Conservation (phyloP, 163 green algal genomes). For the Volvox carteri region DNA sequence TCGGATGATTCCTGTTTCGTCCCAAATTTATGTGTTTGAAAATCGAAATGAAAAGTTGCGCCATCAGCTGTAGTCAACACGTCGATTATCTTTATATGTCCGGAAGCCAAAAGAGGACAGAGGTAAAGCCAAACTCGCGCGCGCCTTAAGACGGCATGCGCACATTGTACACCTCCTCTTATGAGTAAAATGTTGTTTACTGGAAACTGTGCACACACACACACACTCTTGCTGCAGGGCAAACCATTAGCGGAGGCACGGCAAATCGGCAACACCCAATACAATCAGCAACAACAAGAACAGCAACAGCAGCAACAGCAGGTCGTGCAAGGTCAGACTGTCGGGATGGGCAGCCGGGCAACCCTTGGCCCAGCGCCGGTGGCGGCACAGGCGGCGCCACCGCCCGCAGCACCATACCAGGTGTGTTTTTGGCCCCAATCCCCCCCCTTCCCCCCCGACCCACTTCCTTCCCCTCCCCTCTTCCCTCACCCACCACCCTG, state of each 20-base stretch:
- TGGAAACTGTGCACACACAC: too few species aligned
- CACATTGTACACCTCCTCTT: too few species aligned
- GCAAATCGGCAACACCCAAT: not conserved
- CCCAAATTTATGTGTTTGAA: too few species aligned
- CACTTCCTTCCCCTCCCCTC: not conserved
- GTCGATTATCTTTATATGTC: too few species aligned
- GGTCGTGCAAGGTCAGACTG: not conserved
- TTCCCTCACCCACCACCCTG: not conserved
- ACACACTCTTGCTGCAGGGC: too few species aligned
- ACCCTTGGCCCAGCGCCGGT: not conserved
- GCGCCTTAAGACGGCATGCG: too few species aligned
- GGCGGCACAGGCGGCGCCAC: not conserved
- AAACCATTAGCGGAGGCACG: slow-evolving; percentile 4
- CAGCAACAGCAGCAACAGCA: slow-evolving; percentile 9
- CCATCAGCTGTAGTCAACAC: too few species aligned
- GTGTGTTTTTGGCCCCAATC: not conserved
- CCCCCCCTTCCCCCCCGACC: not conserved
- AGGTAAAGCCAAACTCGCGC: too few species aligned
- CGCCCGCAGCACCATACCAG: not conserved
- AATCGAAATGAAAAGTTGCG: too few species aligned
- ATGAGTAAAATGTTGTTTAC: too few species aligned
- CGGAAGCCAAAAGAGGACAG: too few species aligned
- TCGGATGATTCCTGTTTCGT: too few species aligned
- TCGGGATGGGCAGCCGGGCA: not conserved
- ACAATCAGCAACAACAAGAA: not conserved